Conservation (phyloP, 2,329 filamentous ascomycete species). For the Arthrinium puccinioides region DNA sequence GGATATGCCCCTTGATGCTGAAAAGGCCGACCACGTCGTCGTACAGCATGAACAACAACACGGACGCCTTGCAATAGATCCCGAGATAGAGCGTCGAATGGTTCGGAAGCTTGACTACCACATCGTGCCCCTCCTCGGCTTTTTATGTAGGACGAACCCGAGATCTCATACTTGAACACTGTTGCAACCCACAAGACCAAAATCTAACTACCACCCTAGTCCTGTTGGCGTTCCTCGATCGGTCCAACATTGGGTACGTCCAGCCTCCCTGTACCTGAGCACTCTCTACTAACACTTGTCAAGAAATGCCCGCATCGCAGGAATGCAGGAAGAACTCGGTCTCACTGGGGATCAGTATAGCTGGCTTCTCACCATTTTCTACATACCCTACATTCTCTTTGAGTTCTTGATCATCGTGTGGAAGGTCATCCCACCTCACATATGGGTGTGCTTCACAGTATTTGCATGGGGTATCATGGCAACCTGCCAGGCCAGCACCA, state of each 20-base stretch:
- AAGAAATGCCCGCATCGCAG: slow-evolving; percentile 2
- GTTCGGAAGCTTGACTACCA: slow-evolving; percentile 25
- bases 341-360: background rate
- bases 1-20: background rate
- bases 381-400: slow-evolving; percentile 35
- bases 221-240: slow-evolving; percentile 25
- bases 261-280: slow-evolving; percentile 27
- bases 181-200: background rate
- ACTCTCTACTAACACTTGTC: slow-evolving; percentile 30
- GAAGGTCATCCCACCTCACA: slow-evolving; percentile 32
- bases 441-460: slow-evolving; percentile 1
- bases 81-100: slow-evolving; percentile 23
- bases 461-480: slow-evolving; percentile 20
- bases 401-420: slow-evolving; percentile 35
- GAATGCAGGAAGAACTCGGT: slow-evolving; percentile 1
- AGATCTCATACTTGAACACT: background rate
- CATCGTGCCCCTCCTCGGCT: slow-evolving; percentile 23
- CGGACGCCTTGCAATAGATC: background rate
- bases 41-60: background rate
- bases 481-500: slow-evolving; percentile 21
- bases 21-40: background rate
- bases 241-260: slow-evolving; percentile 33
- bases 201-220: too few relatives aligned
- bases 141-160: slow-evolving; percentile 14
- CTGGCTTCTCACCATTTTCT: slow-evolving; percentile 38